A percentile compares a stretch with the other conserved stretches of the same genome.
These are phyloP conservation scores for Mortierella alpina DNA, from an alignment of 192 early-diverging fungal genomes.

Conservation along the genomic window DNA sequence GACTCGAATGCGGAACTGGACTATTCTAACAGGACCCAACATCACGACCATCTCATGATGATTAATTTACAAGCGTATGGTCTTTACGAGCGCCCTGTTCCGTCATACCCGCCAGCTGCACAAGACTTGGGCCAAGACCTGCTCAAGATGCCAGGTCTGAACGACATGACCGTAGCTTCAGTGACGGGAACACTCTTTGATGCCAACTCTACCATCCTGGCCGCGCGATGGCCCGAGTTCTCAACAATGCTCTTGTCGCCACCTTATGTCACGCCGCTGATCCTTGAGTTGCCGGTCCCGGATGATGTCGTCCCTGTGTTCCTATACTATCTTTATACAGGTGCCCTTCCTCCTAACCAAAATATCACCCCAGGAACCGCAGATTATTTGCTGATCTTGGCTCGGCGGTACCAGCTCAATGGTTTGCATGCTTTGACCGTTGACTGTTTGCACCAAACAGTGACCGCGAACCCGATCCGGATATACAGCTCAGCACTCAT, in stretches of 20 bases:
- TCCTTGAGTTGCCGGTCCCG: conserved; percentile 38
- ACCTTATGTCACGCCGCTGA: conserved; percentile 45
- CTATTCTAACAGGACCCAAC: conserved; percentile 40
- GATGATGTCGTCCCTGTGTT: conserved; percentile 41
- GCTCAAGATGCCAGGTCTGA: conserved; percentile 23
- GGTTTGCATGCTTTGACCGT: conserved; percentile 40
- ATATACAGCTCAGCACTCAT: conserved; percentile 38
- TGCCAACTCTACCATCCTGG: conserved; percentile 46
- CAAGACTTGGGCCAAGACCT: conserved; percentile 45
- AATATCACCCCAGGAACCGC: conserved; percentile 23
- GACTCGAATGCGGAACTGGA: conserved; percentile 32
- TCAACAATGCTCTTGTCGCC: conserved; percentile 33
- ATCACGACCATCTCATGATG: conserved; percentile 39
- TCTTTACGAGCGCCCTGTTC: conserved; percentile 40
- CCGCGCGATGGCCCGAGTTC: conserved; percentile 47
- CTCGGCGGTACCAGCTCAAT: conserved; percentile 39
- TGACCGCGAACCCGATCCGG: conserved; percentile 27
- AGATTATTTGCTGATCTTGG: conserved; percentile 43
- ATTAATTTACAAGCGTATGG: conserved; percentile 47
- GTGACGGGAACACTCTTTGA: conserved; percentile 31
- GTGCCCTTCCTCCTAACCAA: conserved; percentile 14
- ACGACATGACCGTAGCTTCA: conserved; percentile 41
- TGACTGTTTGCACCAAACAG: conserved; percentile 31
- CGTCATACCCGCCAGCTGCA: conserved; percentile 29
- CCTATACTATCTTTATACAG: conserved; percentile 48